A percentile compares a stretch with the other conserved stretches of the same genome.
Conservation (phyloP, 305 asterid species). For the Withania somnifera region DNA sequence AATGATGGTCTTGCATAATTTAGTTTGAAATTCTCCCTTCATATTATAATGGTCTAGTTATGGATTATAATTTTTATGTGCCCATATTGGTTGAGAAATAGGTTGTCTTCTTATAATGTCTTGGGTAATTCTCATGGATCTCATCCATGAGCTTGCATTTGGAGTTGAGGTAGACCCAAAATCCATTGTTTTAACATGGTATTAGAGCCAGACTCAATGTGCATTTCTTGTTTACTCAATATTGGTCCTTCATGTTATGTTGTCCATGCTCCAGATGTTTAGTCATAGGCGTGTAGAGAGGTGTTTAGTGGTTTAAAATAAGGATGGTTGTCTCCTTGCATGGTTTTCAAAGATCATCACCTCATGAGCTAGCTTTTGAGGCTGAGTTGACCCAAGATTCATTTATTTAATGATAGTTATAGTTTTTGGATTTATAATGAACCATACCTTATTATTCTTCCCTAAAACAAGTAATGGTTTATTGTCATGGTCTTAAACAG, state of each 20-base stretch:
- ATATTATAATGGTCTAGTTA: background rate
- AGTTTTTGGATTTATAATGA: background rate
- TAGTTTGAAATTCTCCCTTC: background rate
- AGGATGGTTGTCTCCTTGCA: background rate
- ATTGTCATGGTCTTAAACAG: background rate
- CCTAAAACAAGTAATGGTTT: background rate
- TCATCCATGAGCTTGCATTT: background rate
- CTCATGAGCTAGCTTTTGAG: background rate
- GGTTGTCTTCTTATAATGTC: background rate
- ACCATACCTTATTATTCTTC: background rate
- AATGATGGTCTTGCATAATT: background rate
- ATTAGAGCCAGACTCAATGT: no score
- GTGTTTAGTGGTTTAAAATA: background rate
- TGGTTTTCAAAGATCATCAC: background rate
- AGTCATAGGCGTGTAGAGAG: background rate
- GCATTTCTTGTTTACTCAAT: background rate
- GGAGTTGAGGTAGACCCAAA: background rate
- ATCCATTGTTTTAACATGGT: background rate
- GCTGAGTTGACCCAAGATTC: background rate
- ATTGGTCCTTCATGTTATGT: background rate
- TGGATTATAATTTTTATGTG: background rate
- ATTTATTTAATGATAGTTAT: background rate
- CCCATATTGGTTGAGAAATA: background rate
- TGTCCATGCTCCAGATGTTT: background rate
- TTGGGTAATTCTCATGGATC: background rate